Evolutionary conservation across 495 filamentous ascomycete species (phyloP).

Genomic region (Trichocladium antarcticum): DNA sequence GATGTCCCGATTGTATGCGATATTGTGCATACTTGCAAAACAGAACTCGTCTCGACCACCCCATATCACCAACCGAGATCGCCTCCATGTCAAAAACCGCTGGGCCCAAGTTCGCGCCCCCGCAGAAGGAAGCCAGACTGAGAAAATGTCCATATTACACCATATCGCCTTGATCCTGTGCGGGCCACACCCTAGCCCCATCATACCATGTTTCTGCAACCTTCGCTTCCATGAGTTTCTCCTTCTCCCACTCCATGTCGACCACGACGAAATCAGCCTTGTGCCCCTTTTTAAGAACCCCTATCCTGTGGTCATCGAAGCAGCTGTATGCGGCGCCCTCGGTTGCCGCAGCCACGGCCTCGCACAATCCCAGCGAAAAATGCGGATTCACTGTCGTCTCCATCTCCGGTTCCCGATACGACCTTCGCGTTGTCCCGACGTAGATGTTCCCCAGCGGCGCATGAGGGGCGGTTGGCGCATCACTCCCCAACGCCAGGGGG

Average conservation of each 20-base stretch:
- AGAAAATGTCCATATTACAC: constrained; percentile 27
- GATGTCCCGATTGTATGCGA: constrained; percentile 20
- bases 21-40: constrained; percentile 26
- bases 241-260: constrained; percentile 46
- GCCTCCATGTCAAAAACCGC: constrained; percentile 28
- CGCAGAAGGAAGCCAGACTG: constrained; percentile 35
- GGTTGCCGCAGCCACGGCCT: constrained; percentile 46
- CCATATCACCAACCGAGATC: constrained; percentile 31
- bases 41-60: constrained; percentile 34
- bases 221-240: constrained; percentile 41
- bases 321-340: constrained; percentile 47
- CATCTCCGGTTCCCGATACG: constrained; percentile 41
- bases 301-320: constrained; percentile 44
- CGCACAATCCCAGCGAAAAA: constrained; percentile 41
- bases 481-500: constrained; percentile 46
- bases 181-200: constrained; percentile 39
- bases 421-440: constrained; percentile 47
- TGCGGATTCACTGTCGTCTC: constrained; percentile 40
- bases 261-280: constrained; percentile 49
- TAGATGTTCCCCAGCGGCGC: constrained; percentile 47
- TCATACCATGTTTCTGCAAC: constrained; percentile 47
- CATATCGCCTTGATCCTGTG: not conserved
- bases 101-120: constrained; percentile 31
- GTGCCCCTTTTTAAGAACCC: constrained; percentile 37
- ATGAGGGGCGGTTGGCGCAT: constrained; percentile 51